Evolutionary conservation across 345 rosid genomes (phyloP).

Genomic region (Sapria himalayana): DNA sequence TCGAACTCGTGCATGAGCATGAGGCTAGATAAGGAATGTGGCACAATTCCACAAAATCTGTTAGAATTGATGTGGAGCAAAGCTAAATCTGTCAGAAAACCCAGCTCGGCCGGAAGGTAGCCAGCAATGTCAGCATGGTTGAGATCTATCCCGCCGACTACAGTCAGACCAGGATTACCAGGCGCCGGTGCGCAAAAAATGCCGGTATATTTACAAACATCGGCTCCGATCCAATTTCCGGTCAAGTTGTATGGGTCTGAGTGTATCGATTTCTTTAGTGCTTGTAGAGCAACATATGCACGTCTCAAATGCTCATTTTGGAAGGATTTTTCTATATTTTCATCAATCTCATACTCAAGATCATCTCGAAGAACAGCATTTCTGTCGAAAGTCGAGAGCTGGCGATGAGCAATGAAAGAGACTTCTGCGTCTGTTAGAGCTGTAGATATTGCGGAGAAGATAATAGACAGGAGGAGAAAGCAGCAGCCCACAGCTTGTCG

Average conservation of each 20-base stretch:
- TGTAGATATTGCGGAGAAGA: constrained; percentile 11
- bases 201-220: constrained; percentile 49
- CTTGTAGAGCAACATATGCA: constrained; percentile 56
- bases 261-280: constrained; percentile 49
- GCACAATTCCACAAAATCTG: constrained; percentile 66
- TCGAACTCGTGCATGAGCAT: constrained; percentile 54
- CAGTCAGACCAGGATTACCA: constrained; percentile 26
- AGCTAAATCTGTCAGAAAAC: constrained; percentile 34
- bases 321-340: constrained; percentile 19
- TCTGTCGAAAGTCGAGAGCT: constrained; percentile 30
- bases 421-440: constrained; percentile 39
- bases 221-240: constrained; percentile 42
- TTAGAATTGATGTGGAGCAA: constrained; percentile 57
- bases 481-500: constrained; percentile 26
- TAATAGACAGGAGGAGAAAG: constrained; percentile 14
- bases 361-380: constrained; percentile 16
- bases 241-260: constrained; percentile 65
- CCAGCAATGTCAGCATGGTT: constrained; percentile 73
- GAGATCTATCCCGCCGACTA: constrained; percentile 53
- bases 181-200: constrained; percentile 49
- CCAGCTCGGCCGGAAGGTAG: constrained; percentile 48
- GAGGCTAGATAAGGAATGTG: constrained; percentile 27
- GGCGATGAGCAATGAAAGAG: constrained; percentile 36
- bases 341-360: constrained; percentile 16
- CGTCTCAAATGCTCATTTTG: constrained; percentile 31